Conservation (phyloP, 2,329 filamentous ascomycete genomes). For the Verticillium nonalfalfae region DNA sequence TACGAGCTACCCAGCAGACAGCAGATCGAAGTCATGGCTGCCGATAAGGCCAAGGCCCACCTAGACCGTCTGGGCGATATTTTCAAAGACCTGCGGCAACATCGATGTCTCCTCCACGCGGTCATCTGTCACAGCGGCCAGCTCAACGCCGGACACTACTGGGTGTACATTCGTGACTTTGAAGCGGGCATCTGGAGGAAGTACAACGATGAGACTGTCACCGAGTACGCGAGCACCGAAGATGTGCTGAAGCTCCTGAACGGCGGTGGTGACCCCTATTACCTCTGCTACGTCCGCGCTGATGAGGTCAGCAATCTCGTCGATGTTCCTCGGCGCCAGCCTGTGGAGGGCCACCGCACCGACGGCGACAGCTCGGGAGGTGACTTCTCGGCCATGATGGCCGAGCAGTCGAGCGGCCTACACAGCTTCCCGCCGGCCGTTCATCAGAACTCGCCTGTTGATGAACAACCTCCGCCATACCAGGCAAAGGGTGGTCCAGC, state of each 20-base stretch:
- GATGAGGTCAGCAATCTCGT: conserved; percentile 50
- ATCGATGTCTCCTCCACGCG: conserved; percentile 79
- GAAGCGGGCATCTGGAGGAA: conserved; percentile 72
- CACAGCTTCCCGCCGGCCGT: neutral
- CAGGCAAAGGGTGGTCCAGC: neutral
- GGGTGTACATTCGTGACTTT: conserved; percentile 94
- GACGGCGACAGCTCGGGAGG: neutral
- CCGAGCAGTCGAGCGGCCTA: neutral
- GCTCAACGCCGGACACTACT: conserved; percentile 80
- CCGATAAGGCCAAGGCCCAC: conserved; percentile 29
- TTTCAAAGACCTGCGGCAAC: conserved; percentile 56
- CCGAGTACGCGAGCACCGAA: conserved; percentile 55
- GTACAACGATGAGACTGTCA: conserved; percentile 87
- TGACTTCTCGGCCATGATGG: neutral
- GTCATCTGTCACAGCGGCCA: conserved; percentile 85
- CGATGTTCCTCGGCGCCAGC: conserved; percentile 26
- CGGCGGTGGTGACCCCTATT: conserved; percentile 70
- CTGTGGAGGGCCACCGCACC: neutral
- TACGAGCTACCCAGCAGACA: neutral
- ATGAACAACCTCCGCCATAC: neutral
- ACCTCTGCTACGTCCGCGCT: conserved; percentile 75
- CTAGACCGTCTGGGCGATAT: conserved; percentile 31
- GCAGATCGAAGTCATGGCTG: conserved; percentile 35
- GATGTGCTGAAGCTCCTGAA: conserved; percentile 65
- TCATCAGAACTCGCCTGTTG: neutral